These are phyloP conservation scores for Scenedesmus sp. DNA, from an alignment of 163 green algal genomes.

Conservation along the genomic window DNA sequence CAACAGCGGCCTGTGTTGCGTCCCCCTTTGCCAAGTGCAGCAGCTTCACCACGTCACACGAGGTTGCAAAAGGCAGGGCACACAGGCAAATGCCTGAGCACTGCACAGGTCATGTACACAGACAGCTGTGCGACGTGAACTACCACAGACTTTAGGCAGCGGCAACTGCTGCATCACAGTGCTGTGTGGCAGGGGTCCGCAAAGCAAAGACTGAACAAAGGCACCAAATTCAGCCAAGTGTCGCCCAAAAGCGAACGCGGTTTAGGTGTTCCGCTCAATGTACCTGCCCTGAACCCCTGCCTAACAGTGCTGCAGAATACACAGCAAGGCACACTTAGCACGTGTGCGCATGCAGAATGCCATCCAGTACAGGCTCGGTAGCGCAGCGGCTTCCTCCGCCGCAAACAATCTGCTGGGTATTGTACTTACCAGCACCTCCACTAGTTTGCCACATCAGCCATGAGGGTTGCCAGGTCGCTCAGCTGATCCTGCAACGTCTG, in stretches of 20 bases:
- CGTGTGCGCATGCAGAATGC: not conserved
- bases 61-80: not conserved
- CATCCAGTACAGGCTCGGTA: not conserved
- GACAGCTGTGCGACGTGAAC: not conserved
- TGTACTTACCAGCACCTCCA: not conserved
- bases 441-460: not conserved
- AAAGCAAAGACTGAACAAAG: not conserved
- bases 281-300: not conserved
- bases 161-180: not conserved
- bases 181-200: not conserved
- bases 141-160: not conserved
- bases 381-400: not conserved
- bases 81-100: not conserved
- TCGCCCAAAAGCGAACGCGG: not conserved
- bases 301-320: too few species aligned
- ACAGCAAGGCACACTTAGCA: not conserved
- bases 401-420: not conserved
- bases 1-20: not conserved
- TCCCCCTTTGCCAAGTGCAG: not conserved
- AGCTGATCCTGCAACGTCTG: constrained; percentile 4
- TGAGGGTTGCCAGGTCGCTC: not conserved
- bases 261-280: not conserved
- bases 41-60: not conserved
- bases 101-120: not conserved
- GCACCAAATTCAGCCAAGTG: not conserved